phyloP scores from a whole-genome alignment of 371 early-diverging fungal species.

The Mucor irregularis region DNA sequence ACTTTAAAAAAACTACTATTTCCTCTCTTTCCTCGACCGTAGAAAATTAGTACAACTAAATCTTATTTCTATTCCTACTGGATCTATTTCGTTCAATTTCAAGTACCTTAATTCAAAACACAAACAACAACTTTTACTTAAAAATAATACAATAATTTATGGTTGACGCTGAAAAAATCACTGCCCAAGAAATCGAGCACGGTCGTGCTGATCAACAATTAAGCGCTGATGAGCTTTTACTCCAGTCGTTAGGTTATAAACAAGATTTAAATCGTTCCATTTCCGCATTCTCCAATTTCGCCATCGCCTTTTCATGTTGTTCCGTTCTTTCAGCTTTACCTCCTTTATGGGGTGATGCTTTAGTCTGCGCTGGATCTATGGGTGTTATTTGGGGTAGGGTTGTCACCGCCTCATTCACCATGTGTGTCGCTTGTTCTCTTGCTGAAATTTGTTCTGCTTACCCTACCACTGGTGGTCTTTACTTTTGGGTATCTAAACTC shows the following conservation, averaged over 20 bases:
- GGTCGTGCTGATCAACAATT: conserved; percentile 1
- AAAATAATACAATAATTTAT: neutral
- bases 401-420: conserved; percentile 55
- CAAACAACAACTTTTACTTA: neutral
- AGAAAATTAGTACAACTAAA: conserved; percentile 7
- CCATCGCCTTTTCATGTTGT: conserved; percentile 55
- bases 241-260: conserved; percentile 28
- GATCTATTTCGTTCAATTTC: conserved; percentile 11
- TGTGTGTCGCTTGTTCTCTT: conserved; percentile 64
- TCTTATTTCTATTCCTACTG: neutral
- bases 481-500: conserved; percentile 64
- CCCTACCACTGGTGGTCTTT: conserved; percentile 73
- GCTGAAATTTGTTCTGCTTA: conserved; percentile 78
- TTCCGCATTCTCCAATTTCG: conserved; percentile 58
- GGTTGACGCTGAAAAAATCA: conserved; percentile 11
- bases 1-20: neutral
- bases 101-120: neutral
- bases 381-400: conserved; percentile 76
- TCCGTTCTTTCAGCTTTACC: conserved; percentile 56
- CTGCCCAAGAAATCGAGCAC: conserved; percentile 13
- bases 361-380: conserved; percentile 65
- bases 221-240: conserved; percentile 27
- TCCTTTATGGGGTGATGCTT: conserved; percentile 58
- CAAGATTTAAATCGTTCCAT: conserved; percentile 57
- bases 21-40: no score